Evolutionary conservation across 1,139 yeast genomes (phyloP), one percentile per base, ranked within the genome.

Genomic region (Yamadazyma sp.): DNA sequence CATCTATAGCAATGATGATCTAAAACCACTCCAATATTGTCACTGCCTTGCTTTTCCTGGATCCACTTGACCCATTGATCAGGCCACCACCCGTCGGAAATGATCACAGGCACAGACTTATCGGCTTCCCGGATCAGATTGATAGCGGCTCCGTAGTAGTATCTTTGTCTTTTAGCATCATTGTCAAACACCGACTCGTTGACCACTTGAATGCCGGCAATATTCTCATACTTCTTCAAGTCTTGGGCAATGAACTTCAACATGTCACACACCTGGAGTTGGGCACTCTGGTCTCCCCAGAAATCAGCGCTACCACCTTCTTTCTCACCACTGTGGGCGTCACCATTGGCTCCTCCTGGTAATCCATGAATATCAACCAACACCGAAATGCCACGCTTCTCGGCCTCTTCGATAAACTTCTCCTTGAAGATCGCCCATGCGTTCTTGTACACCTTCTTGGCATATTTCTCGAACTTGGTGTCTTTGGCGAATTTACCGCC

Each of bases 81-180:
- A 3, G 94, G 76, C 81, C 89, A 83, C 98, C 98, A 92, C 3
- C 96, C 96, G 58, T 92, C 98, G 2, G 96, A 87, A 37, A 92
- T 85, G 14, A 86, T 66, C 7, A 92, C 69, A 0, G 96, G 96
- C 22, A 88, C 61, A 3, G 64, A 64, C 0, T 58, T 40, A 53
- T 87, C 85, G 9, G 69, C 66, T 18, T 64, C 59, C 31, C 94
- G 71, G 34, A 91, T 81, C 41, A 75, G 73, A 31, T 72, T 68
- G 30, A 81, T 64, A 0, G 95, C 95, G 15, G 77, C 77, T n/a
- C 73, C 57, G 56, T 91, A 91, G 59, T 83, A 92, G 7, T 68
- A 55, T 42, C 72, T 66, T 54, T 84, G 88, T 28, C 63, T 65
- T 31, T 64, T 62, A 1, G 79, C 50, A 34, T 73, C 69, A 35